Percentiles rank a stretch among this genome's conserved stretches.
Conservation (phyloP, 2,329 filamentous ascomycete genomes). For the Boeremia exigua region DNA sequence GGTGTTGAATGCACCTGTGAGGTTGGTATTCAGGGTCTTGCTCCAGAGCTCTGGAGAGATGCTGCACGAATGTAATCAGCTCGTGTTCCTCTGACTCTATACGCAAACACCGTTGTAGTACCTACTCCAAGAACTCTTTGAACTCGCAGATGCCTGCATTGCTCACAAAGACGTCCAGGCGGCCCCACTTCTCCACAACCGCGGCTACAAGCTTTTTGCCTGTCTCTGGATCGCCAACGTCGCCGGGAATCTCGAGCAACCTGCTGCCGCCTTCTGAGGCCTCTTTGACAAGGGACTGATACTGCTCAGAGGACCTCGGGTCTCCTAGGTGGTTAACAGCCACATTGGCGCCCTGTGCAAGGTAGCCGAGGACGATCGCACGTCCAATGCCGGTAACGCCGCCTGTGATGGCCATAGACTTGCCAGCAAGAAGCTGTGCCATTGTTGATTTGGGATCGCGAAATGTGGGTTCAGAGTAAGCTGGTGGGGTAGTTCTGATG, state of each 20-base stretch:
- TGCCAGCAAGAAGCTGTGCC: constrained; percentile 67
- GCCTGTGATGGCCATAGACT: constrained; percentile 85
- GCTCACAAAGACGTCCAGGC: constrained; percentile 74
- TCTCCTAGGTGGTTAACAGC: constrained; percentile 79
- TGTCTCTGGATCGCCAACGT: constrained; percentile 77
- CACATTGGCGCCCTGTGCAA: constrained; percentile 78
- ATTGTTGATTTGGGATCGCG: not conserved
- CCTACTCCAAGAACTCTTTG: constrained; percentile 78
- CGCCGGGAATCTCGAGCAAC: constrained; percentile 74
- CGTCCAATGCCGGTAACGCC: constrained; percentile 86
- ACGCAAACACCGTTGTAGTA: not conserved
- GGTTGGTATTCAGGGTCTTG: constrained; percentile 77
- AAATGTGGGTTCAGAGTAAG: not conserved
- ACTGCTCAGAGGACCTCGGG: constrained; percentile 55
- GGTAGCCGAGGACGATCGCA: constrained; percentile 80
- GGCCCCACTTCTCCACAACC: constrained; percentile 66
- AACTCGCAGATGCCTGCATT: constrained; percentile 92
- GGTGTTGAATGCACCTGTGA: constrained; percentile 86
- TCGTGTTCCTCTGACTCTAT: not conserved
- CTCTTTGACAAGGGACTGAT: constrained; percentile 56
- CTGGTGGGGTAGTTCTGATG: constrained; percentile 8
- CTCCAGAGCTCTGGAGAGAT: constrained; percentile 73
- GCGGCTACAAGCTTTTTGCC: constrained; percentile 70
- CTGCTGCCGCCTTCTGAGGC: constrained; percentile 32
- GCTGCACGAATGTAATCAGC: constrained; percentile 41